Evolutionary conservation across 345 rosid genomes (phyloP).

Genomic region (Salix dunnii): DNA sequence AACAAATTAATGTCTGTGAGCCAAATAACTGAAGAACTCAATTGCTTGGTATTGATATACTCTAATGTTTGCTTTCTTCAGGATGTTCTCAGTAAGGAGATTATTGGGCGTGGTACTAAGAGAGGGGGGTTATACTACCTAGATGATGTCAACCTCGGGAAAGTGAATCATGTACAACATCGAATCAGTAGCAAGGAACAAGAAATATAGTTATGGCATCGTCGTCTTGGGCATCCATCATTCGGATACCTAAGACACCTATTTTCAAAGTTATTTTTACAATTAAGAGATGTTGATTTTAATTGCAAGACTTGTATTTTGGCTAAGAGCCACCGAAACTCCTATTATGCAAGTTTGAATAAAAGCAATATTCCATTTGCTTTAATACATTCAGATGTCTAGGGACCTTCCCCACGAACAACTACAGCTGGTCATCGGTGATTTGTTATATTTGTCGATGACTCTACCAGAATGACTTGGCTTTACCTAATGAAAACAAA

Average conservation of each 20-base stretch:
- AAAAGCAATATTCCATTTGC: too few species aligned
- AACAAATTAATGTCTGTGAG: too few species aligned
- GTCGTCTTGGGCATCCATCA: too few species aligned
- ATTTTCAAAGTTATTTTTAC: too few species aligned
- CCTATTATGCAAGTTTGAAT: too few species aligned
- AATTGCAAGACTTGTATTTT: too few species aligned
- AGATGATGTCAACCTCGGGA: not conserved
- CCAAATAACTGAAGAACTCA: not conserved
- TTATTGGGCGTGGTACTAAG: not conserved
- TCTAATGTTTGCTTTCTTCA: not conserved
- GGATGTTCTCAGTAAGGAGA: not conserved
- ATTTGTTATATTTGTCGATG: slow-evolving; percentile 1
- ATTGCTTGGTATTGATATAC: not conserved
- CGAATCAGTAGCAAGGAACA: not conserved
- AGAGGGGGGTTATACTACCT: not conserved
- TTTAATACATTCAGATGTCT: too few species aligned
- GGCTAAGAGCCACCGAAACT: too few species aligned
- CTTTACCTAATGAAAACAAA: not conserved
- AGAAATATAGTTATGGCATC: too few species aligned
- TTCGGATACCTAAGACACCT: too few species aligned
- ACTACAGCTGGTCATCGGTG: not conserved
- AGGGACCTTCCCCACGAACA: too few species aligned
- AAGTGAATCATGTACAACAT: not conserved
- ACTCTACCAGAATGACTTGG: slow-evolving; percentile 1
- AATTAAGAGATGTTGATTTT: too few species aligned